Evolutionary conservation across 2,329 filamentous ascomycete genomes (phyloP).

Genomic region (Colletotrichum lindemuthianum): DNA sequence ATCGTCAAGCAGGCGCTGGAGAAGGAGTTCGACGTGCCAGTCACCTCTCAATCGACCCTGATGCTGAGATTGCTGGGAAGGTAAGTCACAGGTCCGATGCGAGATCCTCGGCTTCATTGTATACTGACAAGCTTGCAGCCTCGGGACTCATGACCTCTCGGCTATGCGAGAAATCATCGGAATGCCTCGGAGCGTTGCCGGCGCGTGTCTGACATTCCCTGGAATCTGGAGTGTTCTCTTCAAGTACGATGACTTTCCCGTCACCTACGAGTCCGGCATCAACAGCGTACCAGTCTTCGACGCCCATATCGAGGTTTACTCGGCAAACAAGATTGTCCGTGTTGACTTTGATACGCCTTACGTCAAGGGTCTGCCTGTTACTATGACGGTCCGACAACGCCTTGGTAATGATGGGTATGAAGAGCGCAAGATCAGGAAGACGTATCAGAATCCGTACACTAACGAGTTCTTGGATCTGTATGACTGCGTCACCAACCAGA

Average conservation of each 20-base stretch:
- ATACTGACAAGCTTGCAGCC: constrained; percentile 22
- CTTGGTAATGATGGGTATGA: constrained; percentile 48
- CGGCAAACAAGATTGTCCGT: constrained; percentile 61
- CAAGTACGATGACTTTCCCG: constrained; percentile 57
- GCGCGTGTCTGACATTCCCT: constrained; percentile 48
- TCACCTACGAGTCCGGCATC: constrained; percentile 67
- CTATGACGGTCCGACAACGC: constrained; percentile 57
- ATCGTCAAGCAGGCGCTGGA: constrained; percentile 44
- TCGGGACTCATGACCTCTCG: constrained; percentile 62
- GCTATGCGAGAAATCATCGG: constrained; percentile 62
- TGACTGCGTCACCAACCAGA: constrained; percentile 38
- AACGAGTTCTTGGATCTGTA: constrained; percentile 49
- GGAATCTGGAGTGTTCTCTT: constrained; percentile 53
- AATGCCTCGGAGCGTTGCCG: constrained; percentile 47
- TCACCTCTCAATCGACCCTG: constrained; percentile 39
- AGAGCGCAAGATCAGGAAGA: constrained; percentile 51
- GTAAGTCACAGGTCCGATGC: constrained; percentile 30
- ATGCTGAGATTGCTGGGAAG: constrained; percentile 42
- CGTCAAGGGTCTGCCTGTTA: constrained; percentile 64
- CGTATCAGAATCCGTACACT: constrained; percentile 56
- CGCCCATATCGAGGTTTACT: constrained; percentile 63
- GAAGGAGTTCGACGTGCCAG: constrained; percentile 45
- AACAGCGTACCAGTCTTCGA: constrained; percentile 63
- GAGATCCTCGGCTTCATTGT: no score
- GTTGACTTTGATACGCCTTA: constrained; percentile 68